These are phyloP conservation scores for Articulospora tetracladia DNA, from an alignment of 495 filamentous ascomycete genomes.

Conservation along the genomic window DNA sequence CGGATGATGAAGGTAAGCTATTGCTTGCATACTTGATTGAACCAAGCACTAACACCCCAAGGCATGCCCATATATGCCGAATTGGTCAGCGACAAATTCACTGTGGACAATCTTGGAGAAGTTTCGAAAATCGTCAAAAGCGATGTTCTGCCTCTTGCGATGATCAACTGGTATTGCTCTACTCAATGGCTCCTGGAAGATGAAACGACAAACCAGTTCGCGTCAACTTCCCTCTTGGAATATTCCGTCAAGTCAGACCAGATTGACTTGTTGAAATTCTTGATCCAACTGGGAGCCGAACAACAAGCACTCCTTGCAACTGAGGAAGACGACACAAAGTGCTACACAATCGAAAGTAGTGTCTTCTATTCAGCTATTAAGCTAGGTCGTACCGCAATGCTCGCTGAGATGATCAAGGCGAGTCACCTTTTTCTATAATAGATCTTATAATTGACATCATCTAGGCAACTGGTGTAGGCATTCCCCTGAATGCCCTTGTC, in stretches of 20 bases:
- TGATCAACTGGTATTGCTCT: conserved; percentile 33
- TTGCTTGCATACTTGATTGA: not conserved
- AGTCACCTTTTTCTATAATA: not conserved
- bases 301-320: conserved; percentile 21
- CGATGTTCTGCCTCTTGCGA: conserved; percentile 40
- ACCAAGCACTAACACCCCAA: not conserved
- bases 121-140: conserved; percentile 60
- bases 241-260: conserved; percentile 31
- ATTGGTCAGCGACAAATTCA: conserved; percentile 57
- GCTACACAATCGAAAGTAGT: conserved; percentile 20
- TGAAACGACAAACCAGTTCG: too few relatives aligned
- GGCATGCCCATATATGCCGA: conserved; percentile 23
- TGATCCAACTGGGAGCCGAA: conserved; percentile 38
- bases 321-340: conserved; percentile 17
- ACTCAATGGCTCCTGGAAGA: conserved; percentile 2
- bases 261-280: conserved; percentile 36
- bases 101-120: conserved; percentile 66
- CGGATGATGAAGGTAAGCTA: conserved; percentile 48
- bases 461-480: conserved; percentile 49
- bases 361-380: conserved; percentile 39
- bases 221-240: not conserved
- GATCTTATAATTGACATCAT: not conserved
- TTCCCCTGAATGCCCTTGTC: conserved; percentile 61
- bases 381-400: conserved; percentile 37
- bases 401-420: conserved; percentile 45